Evolutionary conservation across 352 stramenopile species (phyloP), one percentile per base, ranked within the genome.

Genomic region (Phytophthora pisi): DNA sequence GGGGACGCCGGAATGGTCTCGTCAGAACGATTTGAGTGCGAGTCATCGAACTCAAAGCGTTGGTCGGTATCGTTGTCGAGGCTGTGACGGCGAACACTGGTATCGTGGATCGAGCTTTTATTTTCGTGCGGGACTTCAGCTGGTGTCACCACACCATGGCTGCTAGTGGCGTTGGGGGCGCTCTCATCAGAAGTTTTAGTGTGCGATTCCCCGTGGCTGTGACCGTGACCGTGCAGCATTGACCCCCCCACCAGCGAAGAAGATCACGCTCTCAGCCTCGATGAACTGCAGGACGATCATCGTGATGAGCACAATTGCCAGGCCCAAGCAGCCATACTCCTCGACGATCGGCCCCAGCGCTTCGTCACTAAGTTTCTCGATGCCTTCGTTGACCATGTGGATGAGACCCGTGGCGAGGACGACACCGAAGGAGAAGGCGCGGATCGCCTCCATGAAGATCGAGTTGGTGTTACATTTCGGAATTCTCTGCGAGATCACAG

Each of bases 341-440:
- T 86, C 68, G 24, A 79, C 72, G 16, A 88, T 57, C 1, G 51
- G 18, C 5, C 77, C 70, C 11, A 89, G 73, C 16, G 79, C 84
- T 46, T 75, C 70, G 11, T 89, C 61, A 20, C 68, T 78, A 20
- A 91, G 69, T 49, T 71, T 78, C 20, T 83, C 72, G 43, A 81
- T 60, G 26, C 69, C 79, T n/a, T 86, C 77, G 58, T 74, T 83
- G 30, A 88, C 72, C 69, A 89, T 84, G 67, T 91, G 81, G 46
- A 91, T 85, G 20, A 88, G 70, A 18, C 76, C 75, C 26, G 81
- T 89, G 42, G 70, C 51, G 51, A 90, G 72, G 34, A 91, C 77
- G 4, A 88, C 79, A 53, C 83, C 83, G 56, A 81, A 81, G 13
- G 75, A 76, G 43, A 89, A 82, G 2, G 77, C 60, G 34, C 81